phyloP scores from a whole-genome alignment of 805 yeast genomes.

The Deakozyma indianensis region DNA sequence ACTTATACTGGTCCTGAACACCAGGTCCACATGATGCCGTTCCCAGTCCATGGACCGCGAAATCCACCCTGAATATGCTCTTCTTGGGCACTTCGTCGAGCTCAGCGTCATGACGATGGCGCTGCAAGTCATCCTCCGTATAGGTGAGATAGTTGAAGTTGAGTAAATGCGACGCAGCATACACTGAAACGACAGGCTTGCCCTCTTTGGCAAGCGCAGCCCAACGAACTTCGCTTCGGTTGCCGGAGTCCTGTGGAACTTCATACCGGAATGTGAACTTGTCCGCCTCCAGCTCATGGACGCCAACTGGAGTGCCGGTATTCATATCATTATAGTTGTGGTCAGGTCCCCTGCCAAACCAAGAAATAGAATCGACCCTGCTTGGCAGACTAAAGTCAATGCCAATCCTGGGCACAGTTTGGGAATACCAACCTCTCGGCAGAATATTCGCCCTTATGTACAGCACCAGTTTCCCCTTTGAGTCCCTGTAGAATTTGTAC shows the following conservation, averaged over 20 bases:
- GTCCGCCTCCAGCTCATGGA: constrained; percentile 8
- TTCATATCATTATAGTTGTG: constrained; percentile 23
- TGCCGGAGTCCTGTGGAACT: constrained; percentile 26
- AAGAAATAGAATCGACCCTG: constrained; percentile 11
- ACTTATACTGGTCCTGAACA: constrained; percentile 9
- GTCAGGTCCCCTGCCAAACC: constrained; percentile 26
- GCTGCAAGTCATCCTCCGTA: constrained; percentile 7
- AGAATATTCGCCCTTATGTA: constrained; percentile 4
- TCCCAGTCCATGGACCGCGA: constrained; percentile 17
- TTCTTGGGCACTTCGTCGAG: constrained; percentile 6
- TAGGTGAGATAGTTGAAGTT: constrained; percentile 8
- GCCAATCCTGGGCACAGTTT: constrained; percentile 23
- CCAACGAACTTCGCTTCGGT: constrained; percentile 22
- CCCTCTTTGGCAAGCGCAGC: constrained; percentile 5
- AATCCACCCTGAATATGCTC: constrained; percentile 14
- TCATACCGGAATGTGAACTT: constrained; percentile 19
- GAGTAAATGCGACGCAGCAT: constrained; percentile 4
- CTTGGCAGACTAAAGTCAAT: constrained; percentile 18
- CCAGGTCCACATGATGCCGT: constrained; percentile 19
- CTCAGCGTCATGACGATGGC: constrained; percentile 16
- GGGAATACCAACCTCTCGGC: constrained; percentile 9
- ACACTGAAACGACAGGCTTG: constrained; percentile 4
- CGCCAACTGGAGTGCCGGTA: constrained; percentile 17
- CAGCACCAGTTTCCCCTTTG: constrained; percentile 5
- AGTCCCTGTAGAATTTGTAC: constrained; percentile 6